Evolutionary conservation across 1,284 basidiomycete species (phyloP).

Genomic region (Amylostereum chailletii): DNA sequence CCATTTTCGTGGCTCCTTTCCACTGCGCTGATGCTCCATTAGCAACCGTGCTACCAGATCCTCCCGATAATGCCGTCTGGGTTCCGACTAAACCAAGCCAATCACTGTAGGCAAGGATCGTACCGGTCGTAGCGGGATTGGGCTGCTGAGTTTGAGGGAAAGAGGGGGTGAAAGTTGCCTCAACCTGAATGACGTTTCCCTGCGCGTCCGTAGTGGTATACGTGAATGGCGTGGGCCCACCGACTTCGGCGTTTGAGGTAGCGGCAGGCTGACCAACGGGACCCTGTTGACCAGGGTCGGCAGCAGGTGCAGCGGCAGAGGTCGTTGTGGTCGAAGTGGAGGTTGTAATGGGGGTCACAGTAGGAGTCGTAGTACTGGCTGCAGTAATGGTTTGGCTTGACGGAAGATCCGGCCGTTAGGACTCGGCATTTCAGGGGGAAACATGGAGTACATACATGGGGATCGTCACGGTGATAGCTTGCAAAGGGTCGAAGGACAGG

Average conservation of each 20-base stretch:
- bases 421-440: conserved; percentile 3
- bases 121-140: conserved; percentile 33
- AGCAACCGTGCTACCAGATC: too few species aligned
- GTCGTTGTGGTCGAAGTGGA: not conserved
- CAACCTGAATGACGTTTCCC: conserved; percentile 36
- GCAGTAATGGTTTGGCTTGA: conserved; percentile 18
- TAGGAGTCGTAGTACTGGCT: conserved; percentile 12
- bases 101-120: conserved; percentile 42
- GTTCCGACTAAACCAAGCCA: conserved; percentile 37
- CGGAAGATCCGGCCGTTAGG: conserved; percentile 16
- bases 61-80: too few species aligned
- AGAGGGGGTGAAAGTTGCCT: conserved; percentile 50
- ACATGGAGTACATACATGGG: too few species aligned
- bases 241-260: conserved; percentile 25
- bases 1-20: too few species aligned
- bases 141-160: conserved; percentile 28
- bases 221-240: conserved; percentile 42
- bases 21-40: too few species aligned
- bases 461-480: too few species aligned
- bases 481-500: too few species aligned
- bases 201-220: conserved; percentile 54
- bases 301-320: not conserved
- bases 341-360: not conserved
- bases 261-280: conserved; percentile 50
- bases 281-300: conserved; percentile 28